Evolutionary conservation across 2,329 filamentous ascomycete genomes (phyloP), one percentile per base, ranked within the genome.

Genomic region (Intubia oerlemansii): DNA sequence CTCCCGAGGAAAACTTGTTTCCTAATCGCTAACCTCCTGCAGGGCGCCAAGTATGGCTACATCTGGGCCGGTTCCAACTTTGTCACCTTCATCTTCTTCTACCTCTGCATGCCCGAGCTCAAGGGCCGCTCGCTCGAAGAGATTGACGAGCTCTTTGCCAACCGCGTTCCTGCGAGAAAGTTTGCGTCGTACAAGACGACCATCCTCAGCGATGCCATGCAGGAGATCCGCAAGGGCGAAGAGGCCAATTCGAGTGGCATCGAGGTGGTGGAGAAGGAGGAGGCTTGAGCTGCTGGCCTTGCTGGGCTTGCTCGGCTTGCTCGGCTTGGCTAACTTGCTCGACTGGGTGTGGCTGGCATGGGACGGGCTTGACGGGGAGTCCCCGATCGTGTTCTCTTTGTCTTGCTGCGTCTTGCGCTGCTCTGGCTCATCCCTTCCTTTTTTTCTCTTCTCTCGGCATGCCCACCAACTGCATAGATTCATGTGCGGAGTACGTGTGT

Each of bases 41-140:
- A 44, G 54, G 53, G 52, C 1, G 51, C 54, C 2, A 45, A 50
- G 25, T 56, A 57, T 23, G 46, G 51, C 0, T 59, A 51, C 28
- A 50, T 58, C 17, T 59, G 54, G 54, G 45, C 44, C 3, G 45
- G 35, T 2, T 42, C 44, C 10, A 46, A 46, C 26, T 30, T 46
- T 7, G 23, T 30, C 24, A 44, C 42, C 36, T 34, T 44, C 31
- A 15, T 44, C 10, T 47, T 47, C 29, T 47, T 44, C 32, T 47
- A 40, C 28, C 31, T 45, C 17, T 45, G 36, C 25, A 35, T 47
- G 5, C 44, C 44, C 1, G 45, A 48, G 35, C 32, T 44, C 9
- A 47, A 46, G 25, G 43, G 42, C 1, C 41, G 44, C 7, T 40
- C 43, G 3, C 36, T 47, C 10, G 42, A 46, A 25, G 44, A 46